Conservation (phyloP, 2,329 filamentous ascomycete species). For the Knoxdaviesia capensis region DNA sequence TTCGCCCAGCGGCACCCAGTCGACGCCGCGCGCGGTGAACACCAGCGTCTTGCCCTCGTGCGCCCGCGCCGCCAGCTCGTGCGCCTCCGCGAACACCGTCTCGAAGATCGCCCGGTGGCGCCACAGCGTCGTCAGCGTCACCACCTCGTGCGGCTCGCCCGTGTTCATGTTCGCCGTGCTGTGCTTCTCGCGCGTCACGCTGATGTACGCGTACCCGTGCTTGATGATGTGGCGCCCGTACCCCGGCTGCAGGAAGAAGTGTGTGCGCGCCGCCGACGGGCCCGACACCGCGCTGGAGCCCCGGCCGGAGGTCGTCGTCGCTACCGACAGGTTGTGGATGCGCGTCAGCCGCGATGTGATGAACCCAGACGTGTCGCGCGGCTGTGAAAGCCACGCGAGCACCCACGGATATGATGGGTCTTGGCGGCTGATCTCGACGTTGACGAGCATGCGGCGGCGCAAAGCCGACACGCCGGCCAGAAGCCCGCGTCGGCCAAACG, state of each 20-base stretch:
- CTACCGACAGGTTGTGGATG: slow-evolving; percentile 38
- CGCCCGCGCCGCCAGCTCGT: slow-evolving; percentile 55
- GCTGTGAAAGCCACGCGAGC: slow-evolving; percentile 79
- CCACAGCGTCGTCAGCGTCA: slow-evolving; percentile 83
- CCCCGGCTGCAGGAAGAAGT: slow-evolving; percentile 77
- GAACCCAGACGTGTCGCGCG: slow-evolving; percentile 44
- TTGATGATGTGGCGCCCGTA: slow-evolving; percentile 78
- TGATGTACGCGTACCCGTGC: slow-evolving; percentile 71
- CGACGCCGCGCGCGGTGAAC: slow-evolving; percentile 65
- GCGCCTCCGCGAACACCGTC: slow-evolving; percentile 72
- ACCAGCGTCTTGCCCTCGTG: slow-evolving; percentile 88
- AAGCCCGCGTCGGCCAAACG: slow-evolving; percentile 60
- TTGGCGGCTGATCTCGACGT: slow-evolving; percentile 86
- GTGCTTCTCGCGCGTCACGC: slow-evolving; percentile 73
- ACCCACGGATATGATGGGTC: slow-evolving; percentile 92
- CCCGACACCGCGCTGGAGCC: slow-evolving; percentile 37
- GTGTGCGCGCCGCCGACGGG: slow-evolving; percentile 41
- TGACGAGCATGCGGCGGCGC: slow-evolving; percentile 72
- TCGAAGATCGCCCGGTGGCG: slow-evolving; percentile 78
- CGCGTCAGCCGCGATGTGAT: slow-evolving; percentile 36
- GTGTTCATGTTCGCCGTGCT: slow-evolving; percentile 61
- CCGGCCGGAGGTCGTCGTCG: slow-evolving; percentile 29
- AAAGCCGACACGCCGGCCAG: slow-evolving; percentile 54
- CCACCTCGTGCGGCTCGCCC: slow-evolving; percentile 82
- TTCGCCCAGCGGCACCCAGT: slow-evolving; percentile 72